Conservation (phyloP, 2,329 filamentous ascomycete species). For the Xylariales sp. region DNA sequence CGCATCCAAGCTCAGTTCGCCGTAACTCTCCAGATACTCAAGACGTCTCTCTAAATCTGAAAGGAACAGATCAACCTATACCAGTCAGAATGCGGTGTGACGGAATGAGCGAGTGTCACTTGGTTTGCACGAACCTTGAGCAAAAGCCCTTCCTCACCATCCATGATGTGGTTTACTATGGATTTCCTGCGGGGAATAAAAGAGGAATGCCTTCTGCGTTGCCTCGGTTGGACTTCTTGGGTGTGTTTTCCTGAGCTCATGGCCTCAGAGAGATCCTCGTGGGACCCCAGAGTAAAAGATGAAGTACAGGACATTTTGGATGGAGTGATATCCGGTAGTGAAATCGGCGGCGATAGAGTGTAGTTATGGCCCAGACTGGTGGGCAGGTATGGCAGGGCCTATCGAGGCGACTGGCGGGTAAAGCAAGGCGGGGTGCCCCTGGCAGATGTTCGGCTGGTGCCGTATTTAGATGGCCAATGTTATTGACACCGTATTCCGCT, state of each 20-base stretch:
- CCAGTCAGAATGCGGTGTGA: slow-evolving; percentile 11
- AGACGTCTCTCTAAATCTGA: slow-evolving; percentile 81
- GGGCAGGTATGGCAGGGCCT: not conserved
- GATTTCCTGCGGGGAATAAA: slow-evolving; percentile 52
- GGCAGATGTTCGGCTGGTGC: not conserved
- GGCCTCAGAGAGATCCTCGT: slow-evolving; percentile 31
- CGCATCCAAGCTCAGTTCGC: slow-evolving; percentile 76
- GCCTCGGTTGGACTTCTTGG: slow-evolving; percentile 25
- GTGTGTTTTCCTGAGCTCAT: slow-evolving; percentile 37
- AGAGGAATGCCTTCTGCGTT: slow-evolving; percentile 52
- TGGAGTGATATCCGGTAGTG: slow-evolving; percentile 9
- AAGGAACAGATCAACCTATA: slow-evolving; percentile 72
- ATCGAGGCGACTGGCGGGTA: not conserved
- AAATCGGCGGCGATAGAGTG: not conserved
- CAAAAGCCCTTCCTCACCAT: slow-evolving; percentile 57
- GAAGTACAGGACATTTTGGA: slow-evolving; percentile 27
- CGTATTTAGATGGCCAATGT: too few species aligned
- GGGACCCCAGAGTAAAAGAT: slow-evolving; percentile 22
- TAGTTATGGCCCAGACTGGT: not conserved
- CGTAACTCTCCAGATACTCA: slow-evolving; percentile 83
- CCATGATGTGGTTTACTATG: slow-evolving; percentile 56
- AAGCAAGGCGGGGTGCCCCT: not conserved
- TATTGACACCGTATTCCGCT: too few species aligned
- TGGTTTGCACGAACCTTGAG: slow-evolving; percentile 41
- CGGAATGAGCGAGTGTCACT: not conserved